A percentile compares a stretch with the other conserved stretches of the same genome.
These are phyloP conservation scores for Pseudogymnoascus pannorum DNA, from an alignment of 2,329 filamentous ascomycete species.

Conservation along the genomic window DNA sequence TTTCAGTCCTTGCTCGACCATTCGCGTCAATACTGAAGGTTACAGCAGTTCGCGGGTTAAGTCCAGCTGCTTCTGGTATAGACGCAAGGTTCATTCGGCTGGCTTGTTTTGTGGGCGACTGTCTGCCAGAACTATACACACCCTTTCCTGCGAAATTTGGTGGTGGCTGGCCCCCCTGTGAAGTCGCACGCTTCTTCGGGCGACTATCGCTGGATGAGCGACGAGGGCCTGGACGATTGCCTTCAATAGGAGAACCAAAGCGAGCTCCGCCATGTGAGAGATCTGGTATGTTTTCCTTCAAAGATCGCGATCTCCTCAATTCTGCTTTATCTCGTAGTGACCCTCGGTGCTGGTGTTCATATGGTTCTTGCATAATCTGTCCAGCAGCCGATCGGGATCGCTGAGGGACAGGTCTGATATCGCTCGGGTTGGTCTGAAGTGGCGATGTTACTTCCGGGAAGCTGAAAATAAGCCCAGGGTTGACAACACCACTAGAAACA, in stretches of 20 bases:
- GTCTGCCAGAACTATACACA: constrained; percentile 19
- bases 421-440: neutral
- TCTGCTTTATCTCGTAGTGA: constrained; percentile 26
- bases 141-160: constrained; percentile 8
- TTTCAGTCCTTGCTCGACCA: constrained; percentile 38
- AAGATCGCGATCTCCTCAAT: constrained; percentile 16
- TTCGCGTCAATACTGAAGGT: constrained; percentile 58
- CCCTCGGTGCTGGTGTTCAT: constrained; percentile 28
- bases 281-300: constrained; percentile 16
- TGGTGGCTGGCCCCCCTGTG: neutral
- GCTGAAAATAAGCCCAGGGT: constrained; percentile 53
- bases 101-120: constrained; percentile 45
- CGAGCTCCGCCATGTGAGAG: constrained; percentile 23
- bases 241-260: constrained; percentile 26
- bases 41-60: constrained; percentile 41
- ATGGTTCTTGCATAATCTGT: constrained; percentile 23
- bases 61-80: constrained; percentile 45
- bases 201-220: constrained; percentile 26
- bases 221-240: constrained; percentile 21
- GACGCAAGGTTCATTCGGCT: constrained; percentile 45
- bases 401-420: constrained; percentile 15
- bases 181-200: constrained; percentile 9
- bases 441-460: constrained; percentile 30
- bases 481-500: constrained; percentile 42
- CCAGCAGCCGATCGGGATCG: constrained; percentile 23